Evolutionary conservation across 352 stramenopile genomes (phyloP), one percentile per base, ranked within the genome.

Genomic region (Aphanomyces stellatus): DNA sequence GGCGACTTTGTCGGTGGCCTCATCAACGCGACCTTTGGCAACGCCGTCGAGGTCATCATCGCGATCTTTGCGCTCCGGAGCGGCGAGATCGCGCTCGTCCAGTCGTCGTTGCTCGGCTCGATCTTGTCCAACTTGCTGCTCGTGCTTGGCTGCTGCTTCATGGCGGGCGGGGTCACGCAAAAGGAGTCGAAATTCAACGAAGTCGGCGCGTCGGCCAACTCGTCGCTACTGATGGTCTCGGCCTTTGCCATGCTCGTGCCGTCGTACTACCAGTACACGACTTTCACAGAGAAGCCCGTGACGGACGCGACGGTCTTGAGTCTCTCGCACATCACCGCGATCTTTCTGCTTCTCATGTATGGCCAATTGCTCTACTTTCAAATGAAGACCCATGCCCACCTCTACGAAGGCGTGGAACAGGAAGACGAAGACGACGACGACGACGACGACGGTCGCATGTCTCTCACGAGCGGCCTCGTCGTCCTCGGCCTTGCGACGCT

Each of bases 51-150:
- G 83, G 81, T 99, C 22, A 88, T 99, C 27, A 97, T 99, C 61
- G 95, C 96, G 3, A 85, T 97, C 48, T 96, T 98, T 15, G 96
- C 96, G 22, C 85, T 99, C 15, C 77, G 82, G 28, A 83, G 93
- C 25, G 94, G 93, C 41, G 89, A 97, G 78, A 98, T 99, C 66
- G 87, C 90, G 19, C 96, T 99, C 8, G 96, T 99, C 17, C 95
- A 99, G 77, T 88, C 96, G 51, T 98, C 96, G 41, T 80, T 99
- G 49, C 90, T 99, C 46, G 96, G 96, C 5, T 98, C 91, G 10
- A 96, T 99, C 70, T 78, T 99, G n/a, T 98, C 93, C 34, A 99
- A 99, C 73, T 66, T 99, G 72, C 80, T 99, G 40, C 90, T 99
- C 22, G 96, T 99, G 13, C 95, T 99, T 68, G 96, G 96, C 30